Conservation (phyloP, 768 basidiomycete genomes). For the Rhodotorula diobovata region DNA sequence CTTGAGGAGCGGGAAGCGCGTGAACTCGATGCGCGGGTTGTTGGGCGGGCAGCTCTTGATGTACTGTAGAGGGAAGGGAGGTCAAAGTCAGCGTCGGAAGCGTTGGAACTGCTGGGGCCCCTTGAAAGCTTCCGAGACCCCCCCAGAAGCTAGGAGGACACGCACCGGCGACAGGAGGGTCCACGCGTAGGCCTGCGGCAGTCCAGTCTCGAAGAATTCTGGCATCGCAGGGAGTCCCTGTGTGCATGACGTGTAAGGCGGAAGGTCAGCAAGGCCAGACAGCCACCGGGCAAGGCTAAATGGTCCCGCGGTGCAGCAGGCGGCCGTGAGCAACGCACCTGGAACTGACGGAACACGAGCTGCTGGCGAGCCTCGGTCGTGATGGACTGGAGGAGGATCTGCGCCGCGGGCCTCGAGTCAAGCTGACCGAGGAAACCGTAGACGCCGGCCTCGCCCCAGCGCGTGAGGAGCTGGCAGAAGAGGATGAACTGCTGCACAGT, state of each 20-base stretch:
- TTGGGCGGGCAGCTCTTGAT: conserved; percentile 51
- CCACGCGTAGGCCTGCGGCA: conserved; percentile 63
- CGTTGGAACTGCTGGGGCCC: too few species aligned
- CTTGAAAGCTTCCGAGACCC: too few species aligned
- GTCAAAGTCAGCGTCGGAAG: conserved; percentile 47
- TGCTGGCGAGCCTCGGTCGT: conserved; percentile 63
- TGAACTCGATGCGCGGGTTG: conserved; percentile 29
- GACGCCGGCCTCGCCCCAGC: conserved; percentile 53
- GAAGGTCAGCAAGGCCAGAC: too few species aligned
- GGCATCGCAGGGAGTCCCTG: conserved; percentile 26
- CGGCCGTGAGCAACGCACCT: conserved; percentile 53
- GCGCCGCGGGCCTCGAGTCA: conserved; percentile 56
- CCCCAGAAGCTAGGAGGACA: conserved; percentile 17
- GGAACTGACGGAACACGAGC: conserved; percentile 62
- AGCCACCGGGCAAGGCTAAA: too few species aligned
- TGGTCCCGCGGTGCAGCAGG: too few species aligned
- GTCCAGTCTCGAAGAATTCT: conserved; percentile 53
- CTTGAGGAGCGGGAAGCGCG: conserved; percentile 56
- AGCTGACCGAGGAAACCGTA: conserved; percentile 65
- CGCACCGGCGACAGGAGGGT: conserved; percentile 58
- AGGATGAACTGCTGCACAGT: conserved; percentile 60
- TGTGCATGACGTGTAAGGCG: too few species aligned
- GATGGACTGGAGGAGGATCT: conserved; percentile 58
- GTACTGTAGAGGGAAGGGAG: conserved; percentile 56
- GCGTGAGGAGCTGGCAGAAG: conserved; percentile 56